A percentile compares a stretch with the other conserved stretches of the same genome.
These are phyloP conservation scores for Ailanthus altissimus DNA, from an alignment of 345 rosid species.

Conservation along the genomic window DNA sequence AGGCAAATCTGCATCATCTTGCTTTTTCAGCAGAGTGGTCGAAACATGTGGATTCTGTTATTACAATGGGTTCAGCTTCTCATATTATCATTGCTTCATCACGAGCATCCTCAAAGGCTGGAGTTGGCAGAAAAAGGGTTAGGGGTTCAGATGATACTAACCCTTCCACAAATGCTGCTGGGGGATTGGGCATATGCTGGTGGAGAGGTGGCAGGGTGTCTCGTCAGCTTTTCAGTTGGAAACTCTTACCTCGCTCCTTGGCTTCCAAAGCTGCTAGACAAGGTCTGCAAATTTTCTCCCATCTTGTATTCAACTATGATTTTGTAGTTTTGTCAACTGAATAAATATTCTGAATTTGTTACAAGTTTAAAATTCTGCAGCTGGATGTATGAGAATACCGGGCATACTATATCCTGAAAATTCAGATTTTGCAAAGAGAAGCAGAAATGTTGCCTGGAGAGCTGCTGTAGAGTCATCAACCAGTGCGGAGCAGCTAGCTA, in stretches of 20 bases:
- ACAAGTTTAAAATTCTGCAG: constrained; percentile 61
- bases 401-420: constrained; percentile 83
- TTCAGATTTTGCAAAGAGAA: constrained; percentile 87
- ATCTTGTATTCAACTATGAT: constrained; percentile 6
- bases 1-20: constrained; percentile 69
- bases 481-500: constrained; percentile 80
- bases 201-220: constrained; percentile 96
- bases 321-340: constrained; percentile 27
- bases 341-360: constrained; percentile 43
- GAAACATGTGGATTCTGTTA: constrained; percentile 68
- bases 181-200: constrained; percentile 77
- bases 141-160: constrained; percentile 52
- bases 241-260: constrained; percentile 66
- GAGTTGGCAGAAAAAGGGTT: constrained; percentile 63
- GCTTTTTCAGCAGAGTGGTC: constrained; percentile 83
- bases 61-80: constrained; percentile 69
- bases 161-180: constrained; percentile 51
- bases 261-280: constrained; percentile 86
- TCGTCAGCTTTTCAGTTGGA: constrained; percentile 79
- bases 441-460: constrained; percentile 73
- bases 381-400: constrained; percentile 65
- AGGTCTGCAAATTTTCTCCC: constrained; percentile 56
- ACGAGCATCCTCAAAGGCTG: constrained; percentile 62
- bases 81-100: constrained; percentile 60
- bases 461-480: constrained; percentile 92